Evolutionary conservation across 192 early-diverging fungal genomes (phyloP).

Genomic region (Obelidium mucronatum): DNA sequence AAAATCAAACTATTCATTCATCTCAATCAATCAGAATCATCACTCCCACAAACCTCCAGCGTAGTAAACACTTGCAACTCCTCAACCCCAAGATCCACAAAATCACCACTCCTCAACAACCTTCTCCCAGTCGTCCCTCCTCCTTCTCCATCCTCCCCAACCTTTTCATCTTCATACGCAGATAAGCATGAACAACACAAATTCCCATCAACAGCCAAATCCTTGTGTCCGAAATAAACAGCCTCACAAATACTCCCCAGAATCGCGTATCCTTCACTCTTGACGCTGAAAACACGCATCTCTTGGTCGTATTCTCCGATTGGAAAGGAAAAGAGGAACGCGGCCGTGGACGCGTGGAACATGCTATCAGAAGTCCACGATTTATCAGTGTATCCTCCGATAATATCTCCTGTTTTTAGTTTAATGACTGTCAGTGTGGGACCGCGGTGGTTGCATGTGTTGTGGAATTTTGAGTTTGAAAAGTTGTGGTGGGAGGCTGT

Average conservation of each 20-base stretch:
- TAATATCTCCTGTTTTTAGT: background rate
- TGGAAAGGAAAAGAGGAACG: background rate
- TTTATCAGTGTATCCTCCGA: background rate
- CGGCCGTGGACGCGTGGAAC: background rate
- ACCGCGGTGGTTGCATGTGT: background rate
- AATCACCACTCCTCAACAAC: background rate
- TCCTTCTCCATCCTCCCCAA: no score
- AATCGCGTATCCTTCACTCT: background rate
- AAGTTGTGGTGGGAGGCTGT: background rate
- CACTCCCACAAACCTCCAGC: no score
- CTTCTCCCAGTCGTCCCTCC: background rate
- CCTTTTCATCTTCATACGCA: background rate
- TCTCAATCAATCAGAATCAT: no score
- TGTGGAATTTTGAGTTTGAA: background rate
- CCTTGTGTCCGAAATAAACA: background rate
- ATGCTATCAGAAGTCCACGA: background rate
- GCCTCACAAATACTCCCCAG: background rate
- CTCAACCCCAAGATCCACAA: background rate
- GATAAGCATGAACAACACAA: background rate
- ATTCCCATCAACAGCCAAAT: background rate
- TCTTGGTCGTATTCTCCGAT: background rate
- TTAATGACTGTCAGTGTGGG: background rate
- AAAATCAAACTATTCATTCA: no score
- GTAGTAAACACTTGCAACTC: background rate
- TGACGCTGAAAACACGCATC: background rate